phyloP scores from a whole-genome alignment of 1,139 yeast species.

The Zygosaccharomyces sapae region DNA sequence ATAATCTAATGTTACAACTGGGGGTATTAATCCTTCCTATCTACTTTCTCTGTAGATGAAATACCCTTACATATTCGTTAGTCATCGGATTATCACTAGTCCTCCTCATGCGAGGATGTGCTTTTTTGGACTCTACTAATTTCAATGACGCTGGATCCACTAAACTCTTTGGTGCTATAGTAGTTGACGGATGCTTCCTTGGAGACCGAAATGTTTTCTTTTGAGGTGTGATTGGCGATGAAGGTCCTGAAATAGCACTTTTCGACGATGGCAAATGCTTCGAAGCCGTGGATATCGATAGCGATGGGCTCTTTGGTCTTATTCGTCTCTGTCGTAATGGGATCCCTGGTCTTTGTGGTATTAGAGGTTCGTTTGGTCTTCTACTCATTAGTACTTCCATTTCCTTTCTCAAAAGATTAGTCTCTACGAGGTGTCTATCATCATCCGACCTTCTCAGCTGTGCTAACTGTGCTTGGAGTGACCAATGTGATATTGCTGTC shows the following conservation, averaged over 20 bases:
- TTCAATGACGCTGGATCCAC: conserved; percentile 14
- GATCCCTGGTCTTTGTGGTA: conserved; percentile 1
- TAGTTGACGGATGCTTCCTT: conserved; percentile 4
- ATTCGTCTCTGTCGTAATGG: neutral
- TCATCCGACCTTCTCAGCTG: conserved; percentile 24
- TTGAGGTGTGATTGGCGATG: conserved; percentile 4
- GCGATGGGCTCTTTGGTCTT: conserved; percentile 7
- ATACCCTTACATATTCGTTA: conserved; percentile 32
- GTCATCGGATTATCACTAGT: conserved; percentile 30
- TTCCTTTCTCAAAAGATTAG: conserved; percentile 24
- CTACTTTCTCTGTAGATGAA: conserved; percentile 26
- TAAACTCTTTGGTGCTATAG: neutral
- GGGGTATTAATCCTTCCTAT: neutral
- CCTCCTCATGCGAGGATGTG: conserved; percentile 33
- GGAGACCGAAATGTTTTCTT: neutral
- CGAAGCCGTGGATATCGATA: neutral
- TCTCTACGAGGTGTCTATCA: conserved; percentile 28
- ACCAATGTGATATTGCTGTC: conserved; percentile 34
- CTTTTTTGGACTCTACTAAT: conserved; percentile 31
- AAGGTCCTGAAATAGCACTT: neutral
- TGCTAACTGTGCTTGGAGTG: conserved; percentile 31
- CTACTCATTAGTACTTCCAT: conserved; percentile 25
- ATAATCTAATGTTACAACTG: conserved; percentile 4
- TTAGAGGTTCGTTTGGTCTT: conserved; percentile 8
- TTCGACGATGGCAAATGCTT: neutral